Evolutionary conservation across 257 asterid genomes (phyloP).

Genomic region (Perilla frutescens): DNA sequence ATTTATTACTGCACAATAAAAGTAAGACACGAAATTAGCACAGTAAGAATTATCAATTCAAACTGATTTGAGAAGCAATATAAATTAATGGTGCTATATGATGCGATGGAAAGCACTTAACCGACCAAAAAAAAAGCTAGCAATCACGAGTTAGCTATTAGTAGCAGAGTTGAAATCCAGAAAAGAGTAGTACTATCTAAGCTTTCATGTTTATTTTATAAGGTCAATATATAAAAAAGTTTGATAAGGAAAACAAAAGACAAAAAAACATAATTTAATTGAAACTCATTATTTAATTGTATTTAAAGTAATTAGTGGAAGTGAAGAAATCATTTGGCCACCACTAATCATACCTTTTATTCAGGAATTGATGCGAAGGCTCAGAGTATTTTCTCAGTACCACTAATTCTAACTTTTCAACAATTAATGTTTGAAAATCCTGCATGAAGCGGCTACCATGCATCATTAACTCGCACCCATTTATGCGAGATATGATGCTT

Average conservation of each 20-base stretch:
- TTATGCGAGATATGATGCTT: background rate
- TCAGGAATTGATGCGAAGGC: conserved; percentile 17
- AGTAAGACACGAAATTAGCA: too few relatives aligned
- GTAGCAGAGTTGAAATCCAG: conserved; percentile 7
- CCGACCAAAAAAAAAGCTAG: background rate
- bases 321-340: conserved; percentile 23
- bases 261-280: background rate
- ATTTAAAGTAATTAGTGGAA: background rate
- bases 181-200: conserved; percentile 7
- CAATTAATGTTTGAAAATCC: background rate
- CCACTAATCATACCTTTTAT: conserved; percentile 18
- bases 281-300: background rate
- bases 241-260: background rate
- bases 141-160: background rate
- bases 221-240: background rate
- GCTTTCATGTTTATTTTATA: background rate
- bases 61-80: background rate
- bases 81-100: background rate
- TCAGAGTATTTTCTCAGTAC: conserved; percentile 8
- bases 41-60: background rate
- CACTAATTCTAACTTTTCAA: conserved; percentile 7
- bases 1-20: too few relatives aligned
- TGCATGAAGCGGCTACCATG: background rate
- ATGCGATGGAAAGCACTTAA: conserved; percentile 33
- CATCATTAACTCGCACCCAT: background rate